These are phyloP conservation scores for Vitis hybrid DNA, from an alignment of 177 flowering plant genomes.

Conservation along the genomic window DNA sequence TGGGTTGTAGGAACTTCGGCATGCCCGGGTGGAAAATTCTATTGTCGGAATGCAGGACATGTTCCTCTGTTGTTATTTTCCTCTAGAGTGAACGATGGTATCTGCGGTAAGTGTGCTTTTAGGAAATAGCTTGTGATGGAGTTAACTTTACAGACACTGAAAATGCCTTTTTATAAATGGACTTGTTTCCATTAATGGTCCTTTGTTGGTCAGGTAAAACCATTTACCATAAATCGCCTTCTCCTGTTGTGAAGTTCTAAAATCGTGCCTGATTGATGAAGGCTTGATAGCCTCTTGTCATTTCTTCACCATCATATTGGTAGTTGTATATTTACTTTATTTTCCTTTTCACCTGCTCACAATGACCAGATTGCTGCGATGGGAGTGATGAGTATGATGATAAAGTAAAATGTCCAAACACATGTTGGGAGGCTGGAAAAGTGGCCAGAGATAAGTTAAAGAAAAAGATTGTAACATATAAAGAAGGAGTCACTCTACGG, in stretches of 20 bases:
- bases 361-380: conserved; percentile 86
- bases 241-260: too few species aligned
- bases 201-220: too few species aligned
- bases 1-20: conserved; percentile 88
- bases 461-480: conserved; percentile 76
- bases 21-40: conserved; percentile 79
- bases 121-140: neutral
- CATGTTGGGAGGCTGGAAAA: conserved; percentile 99
- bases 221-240: too few species aligned
- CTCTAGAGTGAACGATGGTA: conserved; percentile 91
- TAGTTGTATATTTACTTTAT: neutral
- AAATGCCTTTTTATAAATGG: too few species aligned
- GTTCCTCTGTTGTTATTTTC: conserved; percentile 57
- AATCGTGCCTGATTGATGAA: neutral
- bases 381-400: conserved; percentile 98
- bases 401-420: conserved; percentile 65
- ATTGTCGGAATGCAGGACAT: conserved; percentile 82
- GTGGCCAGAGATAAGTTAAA: conserved; percentile 81
- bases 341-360: neutral
- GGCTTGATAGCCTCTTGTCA: neutral
- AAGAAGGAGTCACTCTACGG: conserved; percentile 65
- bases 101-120: conserved; percentile 64
- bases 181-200: too few species aligned
- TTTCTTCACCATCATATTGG: neutral
- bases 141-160: neutral